Base-by-base conservation (phyloP, 1,284 basidiomycete species). In the Sanghuangporus weigelae region DNA sequence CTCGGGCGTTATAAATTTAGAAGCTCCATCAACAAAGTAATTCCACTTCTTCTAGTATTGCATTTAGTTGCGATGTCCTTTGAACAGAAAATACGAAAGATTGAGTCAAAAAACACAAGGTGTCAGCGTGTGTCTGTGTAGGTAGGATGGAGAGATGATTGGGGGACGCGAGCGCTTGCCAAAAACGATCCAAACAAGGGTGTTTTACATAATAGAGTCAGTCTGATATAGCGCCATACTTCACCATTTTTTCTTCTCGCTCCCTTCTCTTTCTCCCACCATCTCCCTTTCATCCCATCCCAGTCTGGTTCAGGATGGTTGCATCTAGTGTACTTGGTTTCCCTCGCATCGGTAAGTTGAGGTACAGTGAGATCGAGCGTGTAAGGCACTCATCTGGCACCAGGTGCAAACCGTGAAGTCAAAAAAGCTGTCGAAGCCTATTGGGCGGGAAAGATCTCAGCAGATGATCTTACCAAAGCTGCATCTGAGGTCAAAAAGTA, bases 351-450 rank as follows among this genome's bases (percentile, higher is more conserved):
- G 95, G 95, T 90, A 71, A 71, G 81, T 75, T 56, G 54, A 31
- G 21, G 55, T 46, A 10, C 35, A 35, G 31, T 35, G 36, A 49
- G 64, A 16, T 60, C 60, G 54, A 54, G 23, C 19, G 59, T 49
- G 54, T 58, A 55, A 35, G 49, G 36, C 50, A 40, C 55, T 55
- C 5, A 57, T 62, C 42, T 14, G 36, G 51, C 56, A 60, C 12
- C 65, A 92, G 93, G 93, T 80, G 89, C 90, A 66, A 91, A 95
- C 81, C 93, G 96, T 82, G 95, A 98, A 82, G 88, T 97, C 71
- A 99, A 99, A 84, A 99, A 99, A 83, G 95, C 96, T 70, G 92
- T 96, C 72, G 96, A 98, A 80, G 89, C 92, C 68, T 99, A 98
- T 85, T 99, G 97, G 97, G 93, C 84, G 58, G 93, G 91, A 77